A percentile compares a stretch with the other conserved stretches of the same genome.
phyloP scores from a whole-genome alignment of 2,329 filamentous ascomycete genomes.

The Apiospora koreana region DNA sequence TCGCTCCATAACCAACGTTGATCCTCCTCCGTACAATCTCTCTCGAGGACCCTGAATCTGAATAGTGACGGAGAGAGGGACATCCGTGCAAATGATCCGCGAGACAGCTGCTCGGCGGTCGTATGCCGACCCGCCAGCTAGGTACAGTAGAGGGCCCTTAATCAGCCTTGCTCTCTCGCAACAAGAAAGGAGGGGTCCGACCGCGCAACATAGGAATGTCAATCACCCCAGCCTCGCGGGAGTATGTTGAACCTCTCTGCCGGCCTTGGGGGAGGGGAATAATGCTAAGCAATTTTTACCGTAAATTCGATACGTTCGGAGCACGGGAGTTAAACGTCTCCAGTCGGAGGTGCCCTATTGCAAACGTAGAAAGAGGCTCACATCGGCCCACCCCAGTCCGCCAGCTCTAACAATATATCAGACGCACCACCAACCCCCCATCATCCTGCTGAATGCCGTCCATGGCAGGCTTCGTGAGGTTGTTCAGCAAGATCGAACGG shows the following conservation, averaged over 20 bases:
- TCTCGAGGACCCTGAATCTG: background rate
- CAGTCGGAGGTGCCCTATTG: background rate
- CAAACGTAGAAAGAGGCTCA: background rate
- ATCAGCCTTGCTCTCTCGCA: background rate
- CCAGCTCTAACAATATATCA: background rate
- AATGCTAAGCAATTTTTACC: background rate
- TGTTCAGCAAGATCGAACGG: background rate
- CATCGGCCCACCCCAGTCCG: background rate
- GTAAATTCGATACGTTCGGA: background rate
- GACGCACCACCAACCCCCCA: background rate
- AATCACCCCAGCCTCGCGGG: background rate
- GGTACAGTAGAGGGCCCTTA: too few relatives aligned
- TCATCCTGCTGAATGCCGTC: too few relatives aligned
- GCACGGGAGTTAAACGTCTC: background rate
- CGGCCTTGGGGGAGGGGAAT: background rate
- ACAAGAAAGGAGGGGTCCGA: background rate
- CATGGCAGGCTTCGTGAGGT: background rate
- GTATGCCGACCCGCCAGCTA: background rate
- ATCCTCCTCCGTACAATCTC: background rate
- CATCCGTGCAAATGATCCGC: background rate
- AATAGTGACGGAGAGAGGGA: background rate
- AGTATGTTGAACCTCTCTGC: background rate
- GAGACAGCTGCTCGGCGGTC: background rate
- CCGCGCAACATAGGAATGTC: background rate
- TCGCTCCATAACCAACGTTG: background rate